Evolutionary conservation across 164 flowering plant species (phyloP), one percentile per base, ranked within the genome.

Genomic region (Echeveria elegans): DNA sequence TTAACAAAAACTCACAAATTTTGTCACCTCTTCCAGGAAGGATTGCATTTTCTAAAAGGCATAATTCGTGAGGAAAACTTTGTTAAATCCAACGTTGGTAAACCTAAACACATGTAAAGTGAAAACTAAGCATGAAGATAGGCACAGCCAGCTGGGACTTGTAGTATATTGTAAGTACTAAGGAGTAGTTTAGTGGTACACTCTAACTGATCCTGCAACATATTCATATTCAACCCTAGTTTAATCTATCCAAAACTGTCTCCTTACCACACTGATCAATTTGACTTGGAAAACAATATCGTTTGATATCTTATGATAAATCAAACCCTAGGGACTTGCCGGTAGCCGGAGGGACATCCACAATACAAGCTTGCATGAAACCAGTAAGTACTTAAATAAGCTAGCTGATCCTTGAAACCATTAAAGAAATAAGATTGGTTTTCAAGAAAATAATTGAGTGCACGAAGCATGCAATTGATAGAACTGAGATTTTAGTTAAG

Each of bases 331-430:
- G 16, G 65, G 66, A 16, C 12, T 32, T 63, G 66, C 41, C 45
- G 66, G 66, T 29, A 23, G 45, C 18, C 30, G 47, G 66, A 63
- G 66, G 66, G 45, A 63, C 66, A 63, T 32, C 66, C 66, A 40
- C 47, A 37, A 40, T 63, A 63, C 66, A 63, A 63, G 66, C 66
- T 34, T 31, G 66, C 66, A 63, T 34, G 66, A 34, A 63, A 63
- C 66, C 66, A 24, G 45, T 34, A 47, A 40, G 47, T 63, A 36
- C 18, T 63, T 36, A 40, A 63, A 32, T 21, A 63, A 37, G 43
- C 41, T 63, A 37, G 43, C 41, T 63, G 24, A 37, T 37, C 40
- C 65, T 32, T 32, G 43, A 32, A 34, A 63, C 41, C 16, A 63
- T 21, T 34, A 37, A 56, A 56, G 28, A 52, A 45, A 18, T 0